A percentile compares a stretch with the other conserved stretches of the same genome.
phyloP scores from a whole-genome alignment of 2,329 filamentous ascomycete species.

The Pseudonectria buxi region DNA sequence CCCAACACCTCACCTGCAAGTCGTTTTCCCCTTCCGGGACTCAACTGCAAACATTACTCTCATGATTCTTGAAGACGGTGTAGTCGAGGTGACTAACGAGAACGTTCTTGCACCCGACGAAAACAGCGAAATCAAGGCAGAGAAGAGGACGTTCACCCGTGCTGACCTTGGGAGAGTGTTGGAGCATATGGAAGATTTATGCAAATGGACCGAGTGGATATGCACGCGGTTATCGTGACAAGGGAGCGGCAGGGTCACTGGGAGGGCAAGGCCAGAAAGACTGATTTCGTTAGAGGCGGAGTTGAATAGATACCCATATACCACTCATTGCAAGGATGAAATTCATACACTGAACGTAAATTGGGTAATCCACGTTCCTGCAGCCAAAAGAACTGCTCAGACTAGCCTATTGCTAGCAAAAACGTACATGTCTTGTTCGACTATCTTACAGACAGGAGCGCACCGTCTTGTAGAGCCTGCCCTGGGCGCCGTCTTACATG shows the following conservation, averaged over 20 bases:
- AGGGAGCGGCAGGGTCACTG: background rate
- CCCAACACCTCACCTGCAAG: slow-evolving; percentile 41
- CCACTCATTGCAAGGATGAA: too few relatives aligned
- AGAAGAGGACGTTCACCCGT: slow-evolving; percentile 31
- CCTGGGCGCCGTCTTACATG: too few relatives aligned
- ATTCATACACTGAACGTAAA: too few relatives aligned
- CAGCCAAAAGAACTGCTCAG: too few relatives aligned
- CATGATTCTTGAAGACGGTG: slow-evolving; percentile 53
- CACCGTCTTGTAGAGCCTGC: background rate
- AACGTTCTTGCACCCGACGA: slow-evolving; percentile 33
- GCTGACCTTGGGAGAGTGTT: slow-evolving; percentile 39
- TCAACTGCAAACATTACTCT: slow-evolving; percentile 48
- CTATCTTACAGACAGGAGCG: background rate
- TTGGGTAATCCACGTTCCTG: too few relatives aligned
- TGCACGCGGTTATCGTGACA: slow-evolving; percentile 29
- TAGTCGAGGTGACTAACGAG: slow-evolving; percentile 51
- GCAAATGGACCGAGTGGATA: slow-evolving; percentile 49
- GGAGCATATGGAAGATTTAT: slow-evolving; percentile 45
- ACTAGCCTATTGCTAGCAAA: too few relatives aligned
- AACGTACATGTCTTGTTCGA: background rate
- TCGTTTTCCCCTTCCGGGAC: slow-evolving; percentile 47
- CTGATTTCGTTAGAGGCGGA: background rate
- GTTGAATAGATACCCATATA: slow-evolving; percentile 19
- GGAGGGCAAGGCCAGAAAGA: too few relatives aligned
- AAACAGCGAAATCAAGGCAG: slow-evolving; percentile 19